A percentile compares a stretch with the other conserved stretches of the same genome.
Evolutionary conservation across 176 grass and related monocot species (phyloP).

Genomic region (Thalia dealbata): DNA sequence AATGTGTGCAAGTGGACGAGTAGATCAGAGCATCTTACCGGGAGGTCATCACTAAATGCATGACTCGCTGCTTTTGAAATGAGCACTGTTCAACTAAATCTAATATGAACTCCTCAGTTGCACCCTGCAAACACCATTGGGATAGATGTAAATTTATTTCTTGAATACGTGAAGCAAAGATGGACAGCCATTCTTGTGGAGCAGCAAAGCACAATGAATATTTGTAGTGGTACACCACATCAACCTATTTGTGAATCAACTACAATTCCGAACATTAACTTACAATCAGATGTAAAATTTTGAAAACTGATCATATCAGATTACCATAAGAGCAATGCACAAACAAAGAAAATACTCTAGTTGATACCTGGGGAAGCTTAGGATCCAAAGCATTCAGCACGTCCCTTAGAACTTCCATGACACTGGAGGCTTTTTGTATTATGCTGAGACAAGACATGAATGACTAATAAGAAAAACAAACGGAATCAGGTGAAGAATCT

Average conservation of each 20-base stretch:
- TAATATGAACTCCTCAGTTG: slow-evolving; percentile 77
- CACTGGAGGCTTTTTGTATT: slow-evolving; percentile 9
- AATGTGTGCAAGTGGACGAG: neutral
- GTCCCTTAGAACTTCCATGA: slow-evolving; percentile 10
- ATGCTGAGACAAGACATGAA: neutral
- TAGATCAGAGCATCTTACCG: slow-evolving; percentile 4
- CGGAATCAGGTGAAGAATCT: neutral
- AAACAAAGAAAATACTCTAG: slow-evolving; percentile 14
- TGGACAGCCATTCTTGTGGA: neutral
- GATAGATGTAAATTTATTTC: neutral
- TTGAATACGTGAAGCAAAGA: neutral
- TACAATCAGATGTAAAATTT: neutral
- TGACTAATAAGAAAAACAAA: neutral
- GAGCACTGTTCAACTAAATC: slow-evolving; percentile 96
- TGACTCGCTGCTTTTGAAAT: slow-evolving; percentile 89
- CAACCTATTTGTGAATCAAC: neutral
- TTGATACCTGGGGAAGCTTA: slow-evolving; percentile 2
- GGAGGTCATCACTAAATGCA: slow-evolving; percentile 82
- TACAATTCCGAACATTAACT: neutral
- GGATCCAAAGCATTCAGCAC: slow-evolving; percentile 9
- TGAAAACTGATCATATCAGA: neutral
- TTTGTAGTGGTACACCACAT: neutral
- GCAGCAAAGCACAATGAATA: neutral
- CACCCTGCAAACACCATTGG: neutral
- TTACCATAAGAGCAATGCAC: slow-evolving; percentile 10